phyloP scores from a whole-genome alignment of 73 alveolate genomes.

The Symbiodinium pilosum region DNA sequence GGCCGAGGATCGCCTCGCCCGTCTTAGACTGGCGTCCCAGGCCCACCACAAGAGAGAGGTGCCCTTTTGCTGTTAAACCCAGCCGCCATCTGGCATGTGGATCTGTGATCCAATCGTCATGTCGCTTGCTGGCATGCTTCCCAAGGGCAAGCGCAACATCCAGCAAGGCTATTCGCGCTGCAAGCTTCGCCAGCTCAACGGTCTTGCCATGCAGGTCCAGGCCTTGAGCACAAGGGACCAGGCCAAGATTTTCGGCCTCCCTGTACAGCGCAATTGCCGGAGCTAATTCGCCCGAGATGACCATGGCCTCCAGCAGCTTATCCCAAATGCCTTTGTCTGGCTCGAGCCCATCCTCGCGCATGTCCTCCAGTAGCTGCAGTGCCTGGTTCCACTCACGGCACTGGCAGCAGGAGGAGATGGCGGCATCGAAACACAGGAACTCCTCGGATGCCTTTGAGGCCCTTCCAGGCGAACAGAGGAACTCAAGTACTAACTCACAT shows the following conservation, averaged over 20 bases:
- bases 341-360: not conserved
- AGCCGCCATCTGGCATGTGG: too few relatives aligned
- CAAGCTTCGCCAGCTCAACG: slow-evolving; percentile 61
- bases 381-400: slow-evolving; percentile 38
- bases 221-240: not conserved
- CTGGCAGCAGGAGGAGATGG: slow-evolving; percentile 28
- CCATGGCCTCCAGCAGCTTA: slow-evolving; percentile 38
- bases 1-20: slow-evolving; percentile 17
- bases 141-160: slow-evolving; percentile 26
- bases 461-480: too few relatives aligned
- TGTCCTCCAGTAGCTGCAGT: not conserved
- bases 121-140: not conserved
- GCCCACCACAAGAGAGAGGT: not conserved
- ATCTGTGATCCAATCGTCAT: not conserved
- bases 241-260: not conserved
- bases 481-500: too few relatives aligned
- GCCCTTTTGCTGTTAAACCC: not conserved
- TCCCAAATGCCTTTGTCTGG: not conserved
- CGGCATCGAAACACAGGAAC: not conserved
- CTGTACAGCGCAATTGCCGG: slow-evolving; percentile 30
- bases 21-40: slow-evolving; percentile 7
- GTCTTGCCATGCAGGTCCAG: slow-evolving; percentile 25
- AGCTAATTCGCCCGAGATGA: not conserved
- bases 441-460: not conserved
- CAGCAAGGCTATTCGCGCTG: slow-evolving; percentile 58